Evolutionary conservation across 352 stramenopile species (phyloP).

Genomic region (Phytopythium mirpurense): DNA sequence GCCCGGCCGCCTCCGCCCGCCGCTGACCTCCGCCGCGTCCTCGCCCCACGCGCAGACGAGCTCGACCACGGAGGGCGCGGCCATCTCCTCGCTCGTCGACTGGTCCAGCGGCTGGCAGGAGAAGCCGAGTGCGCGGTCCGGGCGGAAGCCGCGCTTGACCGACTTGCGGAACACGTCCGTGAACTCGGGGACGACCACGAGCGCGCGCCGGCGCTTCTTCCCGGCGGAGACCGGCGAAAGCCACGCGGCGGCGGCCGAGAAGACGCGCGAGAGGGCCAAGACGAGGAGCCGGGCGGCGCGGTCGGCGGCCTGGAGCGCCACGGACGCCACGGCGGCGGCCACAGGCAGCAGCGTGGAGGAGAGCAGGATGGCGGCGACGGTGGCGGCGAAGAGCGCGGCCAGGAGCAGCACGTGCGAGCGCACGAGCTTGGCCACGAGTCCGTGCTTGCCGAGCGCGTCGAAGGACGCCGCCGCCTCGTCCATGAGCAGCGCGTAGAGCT

Average conservation of each 20-base stretch:
- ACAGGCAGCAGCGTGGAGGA: conserved; percentile 23
- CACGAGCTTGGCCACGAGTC: conserved; percentile 42
- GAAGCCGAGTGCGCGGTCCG: conserved; percentile 31
- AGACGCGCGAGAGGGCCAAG: not conserved
- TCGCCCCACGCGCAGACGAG: conserved; percentile 62
- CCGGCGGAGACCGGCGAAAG: too few species aligned
- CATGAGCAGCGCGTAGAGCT: conserved; percentile 23
- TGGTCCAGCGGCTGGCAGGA: not conserved
- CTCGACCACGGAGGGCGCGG: conserved; percentile 12
- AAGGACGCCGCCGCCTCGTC: conserved; percentile 20
- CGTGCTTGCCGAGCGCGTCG: conserved; percentile 23
- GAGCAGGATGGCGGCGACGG: conserved; percentile 25
- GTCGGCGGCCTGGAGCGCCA: not conserved
- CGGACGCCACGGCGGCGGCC: not conserved
- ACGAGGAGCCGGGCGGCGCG: not conserved
- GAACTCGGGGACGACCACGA: conserved; percentile 33
- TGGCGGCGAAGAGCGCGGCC: conserved; percentile 29
- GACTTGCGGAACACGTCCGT: conserved; percentile 36
- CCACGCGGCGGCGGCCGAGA: conserved; percentile 3
- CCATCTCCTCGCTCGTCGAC: not conserved
- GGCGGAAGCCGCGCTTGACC: conserved; percentile 17
- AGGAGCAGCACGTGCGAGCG: conserved; percentile 47
- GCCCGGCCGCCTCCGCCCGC: conserved; percentile 19
- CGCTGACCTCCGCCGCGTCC: conserved; percentile 18
- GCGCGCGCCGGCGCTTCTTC: conserved; percentile 11